Base-by-base conservation (phyloP, 768 basidiomycete species). In the Tylopilus plumbeoviolaceoides region DNA sequence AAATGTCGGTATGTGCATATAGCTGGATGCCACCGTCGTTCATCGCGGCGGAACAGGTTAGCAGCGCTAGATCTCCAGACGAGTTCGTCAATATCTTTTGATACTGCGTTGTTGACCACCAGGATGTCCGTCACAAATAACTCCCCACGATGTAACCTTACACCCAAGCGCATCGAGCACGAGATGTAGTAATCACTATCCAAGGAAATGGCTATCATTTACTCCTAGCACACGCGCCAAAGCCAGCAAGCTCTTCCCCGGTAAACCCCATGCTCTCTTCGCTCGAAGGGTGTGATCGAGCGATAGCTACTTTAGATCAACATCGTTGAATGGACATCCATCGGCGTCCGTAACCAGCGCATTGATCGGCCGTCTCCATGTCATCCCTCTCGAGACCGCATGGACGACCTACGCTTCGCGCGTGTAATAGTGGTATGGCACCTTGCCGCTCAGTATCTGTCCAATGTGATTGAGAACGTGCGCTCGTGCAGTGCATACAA, bases 391-490 rank as follows among this genome's bases (percentile, higher is more conserved):
- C 38, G 35, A 51, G 28, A 30, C 4, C 7, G 28, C 28, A 10
- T 30, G 28, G 1, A 30, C 28, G 28, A 7, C 10, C 7, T 30
- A 7, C 8, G 28, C 28, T 2, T 30, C 10, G 8, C 7, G 4
- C 28, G 28, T 30, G 7, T 30, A 30, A 30, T 30, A 10, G 28
- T 8, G 46, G n/a, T 59, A 62, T 11, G 59, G 59, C n/a, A 60
- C 18, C 36, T 57, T 44, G 14, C 60, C 59, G 9, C 23, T 57
- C 33, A 56, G 39, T 27, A 43, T 41, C 53, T 58, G 27, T 30
- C 33, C 33, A 35, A 14, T 1, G 9, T 14, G 6, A 23, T 23
- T 23, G 23, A 23, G 23, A 23, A 23, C 23, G 23, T 5, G 23
- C 2, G 23, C 23, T 35, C 14, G 33, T 35, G 14, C 5, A 17